Evolutionary conservation across 2,329 filamentous ascomycete genomes (phyloP).

Genomic region (Neofusicoccum sp.): DNA sequence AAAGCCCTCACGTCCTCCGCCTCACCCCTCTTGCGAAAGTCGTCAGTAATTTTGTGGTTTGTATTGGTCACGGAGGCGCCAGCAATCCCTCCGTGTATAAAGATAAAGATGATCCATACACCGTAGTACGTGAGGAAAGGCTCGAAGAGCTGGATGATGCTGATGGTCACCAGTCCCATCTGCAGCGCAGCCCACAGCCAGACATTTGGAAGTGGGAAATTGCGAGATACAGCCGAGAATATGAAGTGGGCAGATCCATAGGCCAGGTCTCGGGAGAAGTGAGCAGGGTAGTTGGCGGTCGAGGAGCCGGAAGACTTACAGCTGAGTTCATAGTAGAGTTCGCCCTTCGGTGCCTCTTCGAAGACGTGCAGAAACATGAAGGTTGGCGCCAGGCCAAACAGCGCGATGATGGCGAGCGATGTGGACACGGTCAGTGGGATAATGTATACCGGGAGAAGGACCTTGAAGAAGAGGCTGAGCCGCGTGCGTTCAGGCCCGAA

Average conservation of each 20-base stretch:
- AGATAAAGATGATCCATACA: slow-evolving; percentile 5
- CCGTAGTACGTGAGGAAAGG: slow-evolving; percentile 8
- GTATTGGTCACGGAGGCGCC: neutral
- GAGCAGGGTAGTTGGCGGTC: neutral
- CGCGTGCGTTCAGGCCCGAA: slow-evolving; percentile 8
- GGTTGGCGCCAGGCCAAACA: neutral
- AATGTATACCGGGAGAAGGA: neutral
- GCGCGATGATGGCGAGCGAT: neutral
- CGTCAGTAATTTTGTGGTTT: neutral
- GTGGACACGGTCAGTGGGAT: neutral
- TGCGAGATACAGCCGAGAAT: neutral
- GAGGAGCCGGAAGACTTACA: neutral
- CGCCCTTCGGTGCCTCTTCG: neutral
- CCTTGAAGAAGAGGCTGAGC: neutral
- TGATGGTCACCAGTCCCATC: neutral
- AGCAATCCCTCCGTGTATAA: neutral
- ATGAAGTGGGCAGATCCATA: neutral
- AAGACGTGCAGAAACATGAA: slow-evolving; percentile 8
- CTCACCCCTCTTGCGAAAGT: neutral
- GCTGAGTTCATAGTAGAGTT: neutral
- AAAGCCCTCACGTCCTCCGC: neutral
- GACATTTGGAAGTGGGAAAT: neutral
- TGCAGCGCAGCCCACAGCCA: neutral
- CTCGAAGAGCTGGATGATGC: neutral
- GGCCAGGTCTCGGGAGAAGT: neutral